These are phyloP conservation scores for Rhizoclosmatium globosum DNA, from an alignment of 192 early-diverging fungal genomes.

Conservation along the genomic window DNA sequence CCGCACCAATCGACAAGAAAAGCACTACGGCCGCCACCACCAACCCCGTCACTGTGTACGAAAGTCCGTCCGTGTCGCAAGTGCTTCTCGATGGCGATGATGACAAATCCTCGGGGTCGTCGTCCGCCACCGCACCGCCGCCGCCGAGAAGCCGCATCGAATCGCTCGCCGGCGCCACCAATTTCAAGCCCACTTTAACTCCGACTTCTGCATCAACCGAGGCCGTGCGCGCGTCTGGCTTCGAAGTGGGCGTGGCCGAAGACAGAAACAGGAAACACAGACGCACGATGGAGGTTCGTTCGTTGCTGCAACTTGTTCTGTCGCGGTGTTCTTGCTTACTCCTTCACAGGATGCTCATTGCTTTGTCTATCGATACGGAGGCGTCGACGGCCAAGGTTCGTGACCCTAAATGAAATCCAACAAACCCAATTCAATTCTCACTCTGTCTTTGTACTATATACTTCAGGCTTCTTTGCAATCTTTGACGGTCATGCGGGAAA, in stretches of 20 bases:
- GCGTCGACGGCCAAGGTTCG: constrained; percentile 73
- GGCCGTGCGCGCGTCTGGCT: constrained; percentile 47
- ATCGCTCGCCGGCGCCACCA: not conserved
- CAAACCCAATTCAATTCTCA: not conserved
- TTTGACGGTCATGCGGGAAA: constrained; percentile 98
- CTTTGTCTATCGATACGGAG: constrained; percentile 83
- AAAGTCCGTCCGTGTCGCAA: constrained; percentile 18
- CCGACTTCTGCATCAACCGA: not conserved
- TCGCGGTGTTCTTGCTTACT: not conserved
- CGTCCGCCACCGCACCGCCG: not conserved
- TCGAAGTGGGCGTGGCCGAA: constrained; percentile 77
- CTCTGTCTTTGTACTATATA: not conserved
- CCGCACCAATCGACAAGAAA: no score
- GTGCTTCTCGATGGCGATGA: not conserved
- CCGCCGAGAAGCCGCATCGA: not conserved
- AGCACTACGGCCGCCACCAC: not conserved
- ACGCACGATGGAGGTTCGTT: constrained; percentile 89
- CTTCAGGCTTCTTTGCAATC: constrained; percentile 85
- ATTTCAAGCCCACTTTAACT: not conserved
- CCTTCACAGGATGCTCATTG: constrained; percentile 83
- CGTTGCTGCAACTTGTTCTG: not conserved
- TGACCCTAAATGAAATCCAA: not conserved
- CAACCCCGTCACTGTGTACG: not conserved
- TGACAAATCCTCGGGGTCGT: not conserved
- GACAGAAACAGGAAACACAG: constrained; percentile 91